Conservation (phyloP, 495 filamentous ascomycete genomes). For the Penicillium pancosmium region DNA sequence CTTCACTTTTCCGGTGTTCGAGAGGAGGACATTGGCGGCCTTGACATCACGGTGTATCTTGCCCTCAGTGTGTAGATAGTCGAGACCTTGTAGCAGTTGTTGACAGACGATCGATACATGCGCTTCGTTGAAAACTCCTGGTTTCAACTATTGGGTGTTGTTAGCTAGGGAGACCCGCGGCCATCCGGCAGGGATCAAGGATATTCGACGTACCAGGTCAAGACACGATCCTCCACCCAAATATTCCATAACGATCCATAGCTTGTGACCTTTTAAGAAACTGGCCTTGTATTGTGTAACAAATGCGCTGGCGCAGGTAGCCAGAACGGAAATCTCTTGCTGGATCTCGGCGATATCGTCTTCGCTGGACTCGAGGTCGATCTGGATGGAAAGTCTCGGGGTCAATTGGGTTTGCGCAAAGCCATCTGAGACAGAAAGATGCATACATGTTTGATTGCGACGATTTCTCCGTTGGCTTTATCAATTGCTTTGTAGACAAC, state of each 20-base stretch:
- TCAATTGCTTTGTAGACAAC: constrained; percentile 96
- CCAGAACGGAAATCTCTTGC: constrained; percentile 93
- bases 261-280: constrained; percentile 89
- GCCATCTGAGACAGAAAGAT: constrained; percentile 3
- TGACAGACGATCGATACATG: constrained; percentile 95
- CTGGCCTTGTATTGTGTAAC: constrained; percentile 97
- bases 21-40: constrained; percentile 88
- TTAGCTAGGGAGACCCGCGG: constrained; percentile 24
- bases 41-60: constrained; percentile 99
- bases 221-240: constrained; percentile 91
- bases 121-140: constrained; percentile 84
- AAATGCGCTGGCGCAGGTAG: constrained; percentile 88
- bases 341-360: constrained; percentile 98
- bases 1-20: constrained; percentile 89
- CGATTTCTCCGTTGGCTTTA: constrained; percentile 79
- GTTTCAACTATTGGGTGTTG: constrained; percentile 67
- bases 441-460: constrained; percentile 88
- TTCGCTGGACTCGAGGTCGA: constrained; percentile 96
- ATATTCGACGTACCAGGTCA: constrained; percentile 66
- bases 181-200: not conserved
- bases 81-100: constrained; percentile 84
- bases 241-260: constrained; percentile 99
- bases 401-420: constrained; percentile 29
- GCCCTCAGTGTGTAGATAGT: constrained; percentile 91
- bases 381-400: constrained; percentile 54